Conservation (phyloP, 225 moss, liverwort and hornwort species). For the Straminergon stramineum region DNA sequence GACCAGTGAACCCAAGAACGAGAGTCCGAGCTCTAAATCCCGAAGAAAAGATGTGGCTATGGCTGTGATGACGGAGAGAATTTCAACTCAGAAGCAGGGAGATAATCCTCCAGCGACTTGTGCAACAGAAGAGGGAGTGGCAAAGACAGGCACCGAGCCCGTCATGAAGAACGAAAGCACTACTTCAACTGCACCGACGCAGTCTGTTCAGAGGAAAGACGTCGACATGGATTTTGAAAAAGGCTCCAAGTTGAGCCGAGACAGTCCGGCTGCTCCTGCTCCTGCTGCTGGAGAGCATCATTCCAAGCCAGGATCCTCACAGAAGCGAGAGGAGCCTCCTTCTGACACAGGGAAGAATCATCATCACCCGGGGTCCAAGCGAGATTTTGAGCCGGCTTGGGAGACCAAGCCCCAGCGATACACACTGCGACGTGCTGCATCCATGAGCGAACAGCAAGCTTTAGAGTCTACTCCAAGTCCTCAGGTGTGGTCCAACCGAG, state of each 20-base stretch:
- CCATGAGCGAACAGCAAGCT: background rate
- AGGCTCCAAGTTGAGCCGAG: conserved; percentile 14
- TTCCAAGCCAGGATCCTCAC: background rate
- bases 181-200: background rate
- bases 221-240: conserved; percentile 1
- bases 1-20: background rate
- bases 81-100: background rate
- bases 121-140: background rate
- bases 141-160: background rate
- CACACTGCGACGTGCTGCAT: conserved; percentile 5
- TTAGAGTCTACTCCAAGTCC: background rate
- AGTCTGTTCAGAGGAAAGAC: background rate
- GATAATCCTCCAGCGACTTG: background rate
- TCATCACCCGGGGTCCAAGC: background rate
- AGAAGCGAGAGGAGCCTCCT: background rate
- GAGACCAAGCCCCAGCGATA: conserved; percentile 24
- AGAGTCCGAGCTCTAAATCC: background rate
- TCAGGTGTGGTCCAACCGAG: conserved; percentile 11
- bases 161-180: background rate
- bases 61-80: background rate
- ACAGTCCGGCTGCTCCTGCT: background rate
- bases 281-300: background rate
- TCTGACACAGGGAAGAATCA: background rate
- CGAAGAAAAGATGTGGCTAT: background rate
- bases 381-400: conserved; percentile 20